Conservation (phyloP, 495 filamentous ascomycete species). For the Lophiostoma macrostomum region DNA sequence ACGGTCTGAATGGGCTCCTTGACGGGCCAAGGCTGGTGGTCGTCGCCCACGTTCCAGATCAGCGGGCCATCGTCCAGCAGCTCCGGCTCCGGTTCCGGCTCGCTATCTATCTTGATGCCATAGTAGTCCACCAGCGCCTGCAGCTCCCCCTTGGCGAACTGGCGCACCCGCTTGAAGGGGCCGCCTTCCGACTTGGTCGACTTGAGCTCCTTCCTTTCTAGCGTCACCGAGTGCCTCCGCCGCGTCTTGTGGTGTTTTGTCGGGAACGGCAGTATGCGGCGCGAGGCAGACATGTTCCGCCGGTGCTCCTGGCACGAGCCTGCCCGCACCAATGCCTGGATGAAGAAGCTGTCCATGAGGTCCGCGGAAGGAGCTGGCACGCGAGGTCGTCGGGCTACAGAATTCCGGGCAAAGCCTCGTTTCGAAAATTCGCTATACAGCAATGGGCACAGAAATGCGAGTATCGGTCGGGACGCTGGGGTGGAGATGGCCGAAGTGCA, state of each 20-base stretch:
- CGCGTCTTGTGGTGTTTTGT: conserved; percentile 24
- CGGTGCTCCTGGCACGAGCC: conserved; percentile 59
- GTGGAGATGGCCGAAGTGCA: conserved; percentile 49
- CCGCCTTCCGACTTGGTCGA: conserved; percentile 3
- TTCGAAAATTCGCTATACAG: not conserved
- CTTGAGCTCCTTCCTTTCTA: conserved; percentile 9
- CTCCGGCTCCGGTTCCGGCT: not conserved
- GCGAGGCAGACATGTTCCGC: conserved; percentile 21
- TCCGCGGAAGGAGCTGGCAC: conserved; percentile 22
- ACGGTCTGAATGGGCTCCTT: not conserved
- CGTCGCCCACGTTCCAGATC: conserved; percentile 28
- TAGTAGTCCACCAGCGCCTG: conserved; percentile 34
- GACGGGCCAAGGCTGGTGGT: conserved; percentile 23
- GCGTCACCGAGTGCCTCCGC: conserved; percentile 11
- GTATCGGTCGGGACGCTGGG: conserved; percentile 48
- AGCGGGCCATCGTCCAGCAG: conserved; percentile 3
- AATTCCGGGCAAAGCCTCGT: conserved; percentile 1
- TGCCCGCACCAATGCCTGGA: conserved; percentile 62
- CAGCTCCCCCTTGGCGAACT: conserved; percentile 24
- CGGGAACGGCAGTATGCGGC: not conserved
- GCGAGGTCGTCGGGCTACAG: not conserved
- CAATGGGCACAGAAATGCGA: conserved; percentile 43
- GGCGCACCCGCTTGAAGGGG: conserved; percentile 1
- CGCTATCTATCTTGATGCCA: conserved; percentile 1
- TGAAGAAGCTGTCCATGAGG: conserved; percentile 57